Base-by-base conservation (phyloP, 169 alveolate genomes). In the Hammondia hammondi region DNA sequence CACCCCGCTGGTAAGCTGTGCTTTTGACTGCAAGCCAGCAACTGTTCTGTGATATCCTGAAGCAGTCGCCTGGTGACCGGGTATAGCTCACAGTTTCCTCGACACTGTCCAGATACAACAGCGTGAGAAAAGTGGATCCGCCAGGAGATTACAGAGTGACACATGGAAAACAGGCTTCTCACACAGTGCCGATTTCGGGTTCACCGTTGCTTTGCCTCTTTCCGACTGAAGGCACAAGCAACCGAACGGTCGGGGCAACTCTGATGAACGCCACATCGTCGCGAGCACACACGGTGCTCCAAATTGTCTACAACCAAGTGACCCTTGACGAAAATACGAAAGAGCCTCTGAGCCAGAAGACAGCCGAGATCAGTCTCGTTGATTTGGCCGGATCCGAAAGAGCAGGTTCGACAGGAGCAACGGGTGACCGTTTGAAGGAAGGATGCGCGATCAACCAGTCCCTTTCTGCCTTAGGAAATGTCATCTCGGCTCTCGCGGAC, bases 341-440 rank as follows among this genome's bases (percentile, higher is more conserved):
- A 17, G 94, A 94, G 46, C 94, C 96, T 3, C 93, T 89, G 46
- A 91, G 95, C 91, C 95, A 87, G 46, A 94, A 94, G 99, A 98
- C 57, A 37, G 97, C 99, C 29, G 98, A 98, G 96, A 94, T 98
- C 35, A 98, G 98, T 95, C 95, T 99, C 88, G 99, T 99, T 14
- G 99, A 99, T 97, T 97, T 98, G 81, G 98, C 99, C 4, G 99
- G 99, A 24, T 97, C 99, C 70, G 99, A 99, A 96, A 96, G 99
- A 85, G 98, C 98, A 35, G 97, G 98, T 43, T 97, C 98, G 92
- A 98, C 99, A 17, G 99, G 98, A 14, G 99, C 99, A 17, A 96
- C 98, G 32, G 99, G 99, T 4, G 98, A 98, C 94, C 95, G 99
- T 73, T 95, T 98, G 45, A 98, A 98, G 94, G 99, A 98, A 95